Conservation (phyloP, 1,139 yeast species). For the Taphrina betulina region DNA sequence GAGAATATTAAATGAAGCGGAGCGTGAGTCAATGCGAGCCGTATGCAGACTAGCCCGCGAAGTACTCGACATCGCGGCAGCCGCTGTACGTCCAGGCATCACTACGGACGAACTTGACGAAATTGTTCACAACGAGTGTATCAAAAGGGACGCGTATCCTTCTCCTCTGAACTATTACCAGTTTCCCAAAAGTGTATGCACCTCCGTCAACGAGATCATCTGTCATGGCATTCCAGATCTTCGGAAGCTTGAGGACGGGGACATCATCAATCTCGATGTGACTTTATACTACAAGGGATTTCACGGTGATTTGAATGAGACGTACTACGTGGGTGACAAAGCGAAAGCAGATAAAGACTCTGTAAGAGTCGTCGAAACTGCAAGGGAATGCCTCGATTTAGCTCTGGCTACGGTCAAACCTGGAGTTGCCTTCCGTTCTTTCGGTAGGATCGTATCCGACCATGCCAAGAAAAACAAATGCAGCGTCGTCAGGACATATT, state of each 20-base stretch:
- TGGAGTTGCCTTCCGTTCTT: constrained; percentile 79
- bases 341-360: constrained; percentile 71
- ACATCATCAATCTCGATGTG: constrained; percentile 87
- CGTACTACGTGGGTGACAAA: constrained; percentile 93
- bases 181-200: constrained; percentile 89
- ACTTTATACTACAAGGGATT: constrained; percentile 80
- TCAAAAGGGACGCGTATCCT: constrained; percentile 89
- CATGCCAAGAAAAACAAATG: constrained; percentile 78
- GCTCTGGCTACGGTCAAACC: constrained; percentile 89
- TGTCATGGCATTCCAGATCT: constrained; percentile 98
- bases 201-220: constrained; percentile 85
- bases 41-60: constrained; percentile 81
- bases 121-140: constrained; percentile 80
- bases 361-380: constrained; percentile 87
- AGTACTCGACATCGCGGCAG: constrained; percentile 81
- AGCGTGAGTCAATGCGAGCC: constrained; percentile 68
- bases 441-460: constrained; percentile 85
- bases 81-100: constrained; percentile 77
- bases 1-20: constrained; percentile 60
- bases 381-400: constrained; percentile 80
- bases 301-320: constrained; percentile 94
- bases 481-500: constrained; percentile 84
- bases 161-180: constrained; percentile 93
- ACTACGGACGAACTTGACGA: constrained; percentile 92
- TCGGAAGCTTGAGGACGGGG: constrained; percentile 84